A percentile compares a stretch with the other conserved stretches of the same genome.
Conservation (phyloP, 192 early-diverging fungal species). For the Cetraspora pellucida region DNA sequence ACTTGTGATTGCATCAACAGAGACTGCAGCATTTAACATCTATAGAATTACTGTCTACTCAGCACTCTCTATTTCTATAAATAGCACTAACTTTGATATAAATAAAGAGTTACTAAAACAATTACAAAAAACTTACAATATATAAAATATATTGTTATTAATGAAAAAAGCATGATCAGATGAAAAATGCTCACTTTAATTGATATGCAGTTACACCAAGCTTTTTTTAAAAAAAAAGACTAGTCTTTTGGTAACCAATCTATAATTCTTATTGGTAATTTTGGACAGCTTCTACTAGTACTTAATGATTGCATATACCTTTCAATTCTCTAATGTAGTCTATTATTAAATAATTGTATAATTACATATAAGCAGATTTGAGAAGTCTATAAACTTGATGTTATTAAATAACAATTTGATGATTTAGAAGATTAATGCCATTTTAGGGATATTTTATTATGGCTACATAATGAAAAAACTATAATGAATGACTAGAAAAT, state of each 20-base stretch:
- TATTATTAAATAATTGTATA: neutral
- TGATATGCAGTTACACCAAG: neutral
- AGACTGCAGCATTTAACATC: neutral
- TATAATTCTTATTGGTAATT: neutral
- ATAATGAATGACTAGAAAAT: neutral
- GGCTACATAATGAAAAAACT: neutral
- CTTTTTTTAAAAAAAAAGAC: neutral
- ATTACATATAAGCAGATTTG: neutral
- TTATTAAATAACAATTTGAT: neutral
- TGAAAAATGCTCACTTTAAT: neutral
- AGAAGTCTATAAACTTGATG: neutral
- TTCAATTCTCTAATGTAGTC: neutral
- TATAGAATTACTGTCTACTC: neutral
- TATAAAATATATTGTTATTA: neutral
- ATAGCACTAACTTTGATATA: neutral
- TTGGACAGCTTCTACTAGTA: neutral
- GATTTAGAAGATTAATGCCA: neutral
- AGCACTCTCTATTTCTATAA: neutral
- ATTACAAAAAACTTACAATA: neutral
- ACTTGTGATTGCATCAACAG: neutral
- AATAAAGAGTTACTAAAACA: neutral
- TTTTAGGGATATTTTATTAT: neutral
- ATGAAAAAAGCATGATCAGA: neutral
- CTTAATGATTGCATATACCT: neutral
- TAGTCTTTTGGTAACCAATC: neutral